A percentile compares a stretch with the other conserved stretches of the same genome.
Evolutionary conservation across 768 basidiomycete genomes (phyloP).

Genomic region (Collybiopsis luxurians): DNA sequence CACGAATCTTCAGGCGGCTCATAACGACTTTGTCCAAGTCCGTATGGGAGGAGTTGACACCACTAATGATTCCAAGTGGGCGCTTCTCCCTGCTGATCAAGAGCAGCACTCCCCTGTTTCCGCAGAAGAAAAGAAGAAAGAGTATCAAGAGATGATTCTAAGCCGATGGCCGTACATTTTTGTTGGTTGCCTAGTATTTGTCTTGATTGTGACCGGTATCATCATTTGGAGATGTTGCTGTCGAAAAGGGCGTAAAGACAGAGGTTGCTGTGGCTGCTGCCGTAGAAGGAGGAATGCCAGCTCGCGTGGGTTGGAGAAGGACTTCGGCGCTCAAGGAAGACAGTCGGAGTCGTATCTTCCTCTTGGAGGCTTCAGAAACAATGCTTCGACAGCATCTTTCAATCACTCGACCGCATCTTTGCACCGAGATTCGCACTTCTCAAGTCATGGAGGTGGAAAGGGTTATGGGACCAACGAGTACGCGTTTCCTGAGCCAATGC

Average conservation of each 20-base stretch:
- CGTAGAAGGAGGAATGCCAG: background rate
- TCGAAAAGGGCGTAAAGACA: conserved; percentile 27
- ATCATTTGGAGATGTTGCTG: conserved; percentile 65
- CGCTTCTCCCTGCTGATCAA: conserved; percentile 58
- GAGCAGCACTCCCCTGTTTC: conserved; percentile 62
- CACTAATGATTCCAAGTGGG: conserved; percentile 49
- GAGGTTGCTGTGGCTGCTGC: conserved; percentile 6
- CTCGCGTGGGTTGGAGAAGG: background rate
- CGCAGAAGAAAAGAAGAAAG: conserved; percentile 63
- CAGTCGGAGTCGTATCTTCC: conserved; percentile 2
- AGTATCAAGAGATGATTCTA: conserved; percentile 58
- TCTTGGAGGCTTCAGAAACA: background rate
- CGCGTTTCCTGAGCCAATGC: background rate
- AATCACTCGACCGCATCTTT: background rate
- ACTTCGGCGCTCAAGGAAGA: background rate
- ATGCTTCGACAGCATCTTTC: background rate
- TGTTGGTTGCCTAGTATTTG: conserved; percentile 51
- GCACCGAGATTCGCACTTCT: background rate
- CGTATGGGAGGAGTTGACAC: conserved; percentile 62
- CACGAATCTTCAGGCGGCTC: conserved; percentile 49
- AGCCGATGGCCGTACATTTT: conserved; percentile 77
- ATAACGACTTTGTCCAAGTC: conserved; percentile 61
- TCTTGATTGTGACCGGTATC: conserved; percentile 42
- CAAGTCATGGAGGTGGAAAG: background rate
- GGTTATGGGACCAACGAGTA: background rate